Evolutionary conservation across 2,329 filamentous ascomycete genomes (phyloP), one percentile per base, ranked within the genome.

Genomic region (Oidium heveae): DNA sequence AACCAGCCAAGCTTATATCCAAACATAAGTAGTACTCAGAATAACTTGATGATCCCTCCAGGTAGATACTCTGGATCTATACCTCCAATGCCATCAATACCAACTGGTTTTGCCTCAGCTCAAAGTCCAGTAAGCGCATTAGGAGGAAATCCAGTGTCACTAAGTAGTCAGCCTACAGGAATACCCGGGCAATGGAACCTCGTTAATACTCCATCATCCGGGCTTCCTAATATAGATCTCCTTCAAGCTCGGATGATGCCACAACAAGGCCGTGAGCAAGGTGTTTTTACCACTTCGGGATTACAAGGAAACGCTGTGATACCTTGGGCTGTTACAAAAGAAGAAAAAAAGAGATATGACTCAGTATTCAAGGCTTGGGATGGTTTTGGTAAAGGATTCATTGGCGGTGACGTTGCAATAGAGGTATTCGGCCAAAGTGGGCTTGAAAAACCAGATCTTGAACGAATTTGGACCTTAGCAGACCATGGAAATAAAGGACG

Each of bases 401-500:
- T 98, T 64, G 84, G 80, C 50, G 91, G 91, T 54, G 84, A 85
- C 61, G 86, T 91, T 61, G 89, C 91, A 15, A 91, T 96, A 64
- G 91, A 98, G 68, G 94, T 98, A 57, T 89, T 98, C 67, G 86
- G 88, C 9, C 91, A 98, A 67, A 95, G 88, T 70, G 91, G 91
- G 44, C 71, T 98, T 33, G 86, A 91, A 51, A 93, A 93, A 68
- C 72, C 82, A 28, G 91, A 96, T 61, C 71, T 98, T 39, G 91
- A 96, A 68, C 77, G 83, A 34, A 81, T 96, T 53, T 98, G 91
- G 91, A 96, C 91, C 10, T 72, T 98, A 56, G 83, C 89, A 2
- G 91, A 98, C 65, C 83, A 88, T 34, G 83, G 88, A 59, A 95
- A 98, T 68, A 91, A 91, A 66, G 91, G 91, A 18, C 83, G 88